A percentile compares a stretch with the other conserved stretches of the same genome.
These are phyloP conservation scores for Salix brachista DNA, from an alignment of 345 rosid species.

Conservation along the genomic window DNA sequence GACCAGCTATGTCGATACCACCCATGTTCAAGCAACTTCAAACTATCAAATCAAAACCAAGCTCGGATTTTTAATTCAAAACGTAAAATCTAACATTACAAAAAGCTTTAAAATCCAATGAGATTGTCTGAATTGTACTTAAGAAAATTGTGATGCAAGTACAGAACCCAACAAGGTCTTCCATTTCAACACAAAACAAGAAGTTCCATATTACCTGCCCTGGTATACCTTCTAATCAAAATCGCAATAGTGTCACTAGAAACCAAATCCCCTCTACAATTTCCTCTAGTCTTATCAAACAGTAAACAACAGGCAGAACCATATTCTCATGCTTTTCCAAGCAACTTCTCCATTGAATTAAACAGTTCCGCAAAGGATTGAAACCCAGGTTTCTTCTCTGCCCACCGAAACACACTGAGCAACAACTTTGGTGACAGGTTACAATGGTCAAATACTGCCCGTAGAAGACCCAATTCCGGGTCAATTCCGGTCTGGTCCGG, in stretches of 20 bases:
- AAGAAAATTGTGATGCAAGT: background rate
- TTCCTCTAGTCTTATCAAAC: slow-evolving; percentile 41
- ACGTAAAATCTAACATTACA: background rate
- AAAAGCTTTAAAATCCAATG: background rate
- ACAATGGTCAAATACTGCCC: slow-evolving; percentile 50
- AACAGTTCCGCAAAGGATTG: slow-evolving; percentile 40
- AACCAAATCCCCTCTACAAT: slow-evolving; percentile 39
- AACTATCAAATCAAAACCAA: background rate
- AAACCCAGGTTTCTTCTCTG: slow-evolving; percentile 59
- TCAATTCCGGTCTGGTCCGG: slow-evolving; percentile 50
- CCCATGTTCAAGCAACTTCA: background rate
- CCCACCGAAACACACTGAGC: slow-evolving; percentile 62
- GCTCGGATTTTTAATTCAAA: background rate
- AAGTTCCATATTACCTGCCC: slow-evolving; percentile 52
- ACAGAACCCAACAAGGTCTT: background rate
- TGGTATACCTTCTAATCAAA: slow-evolving; percentile 75
- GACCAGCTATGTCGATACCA: too few species aligned
- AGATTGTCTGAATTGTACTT: background rate
- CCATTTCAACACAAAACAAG: background rate
- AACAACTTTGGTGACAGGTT: slow-evolving; percentile 65
- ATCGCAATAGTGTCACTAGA: slow-evolving; percentile 56
- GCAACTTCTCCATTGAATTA: slow-evolving; percentile 43
- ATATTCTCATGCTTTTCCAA: slow-evolving; percentile 65
- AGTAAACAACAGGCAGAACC: slow-evolving; percentile 68
- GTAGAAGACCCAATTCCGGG: slow-evolving; percentile 45